A percentile compares a stretch with the other conserved stretches of the same genome.
Evolutionary conservation across 73 alveolate species (phyloP).

Genomic region (Tetrahymena malaccensis): DNA sequence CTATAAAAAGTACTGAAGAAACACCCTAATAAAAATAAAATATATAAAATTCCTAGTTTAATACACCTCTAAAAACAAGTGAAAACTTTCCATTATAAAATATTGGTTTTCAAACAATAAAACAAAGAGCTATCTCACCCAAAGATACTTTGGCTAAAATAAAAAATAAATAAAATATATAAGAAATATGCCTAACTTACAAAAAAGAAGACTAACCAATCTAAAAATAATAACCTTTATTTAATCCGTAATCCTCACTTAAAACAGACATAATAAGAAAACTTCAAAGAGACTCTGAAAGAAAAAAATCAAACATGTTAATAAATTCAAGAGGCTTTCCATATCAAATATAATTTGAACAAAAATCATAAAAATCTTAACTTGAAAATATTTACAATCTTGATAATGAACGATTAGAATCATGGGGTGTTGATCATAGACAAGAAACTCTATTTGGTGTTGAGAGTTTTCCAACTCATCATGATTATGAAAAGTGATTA

Average conservation of each 20-base stretch:
- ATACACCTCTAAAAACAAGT: background rate
- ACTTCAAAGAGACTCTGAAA: background rate
- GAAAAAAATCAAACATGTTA: background rate
- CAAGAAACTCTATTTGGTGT: background rate
- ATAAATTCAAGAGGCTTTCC: background rate
- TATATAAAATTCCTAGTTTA: background rate
- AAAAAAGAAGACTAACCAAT: background rate
- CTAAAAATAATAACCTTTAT: background rate
- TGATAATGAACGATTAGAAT: background rate
- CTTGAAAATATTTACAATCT: background rate
- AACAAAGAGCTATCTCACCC: background rate
- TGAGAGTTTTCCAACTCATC: background rate
- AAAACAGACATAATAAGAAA: background rate
- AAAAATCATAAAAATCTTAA: background rate
- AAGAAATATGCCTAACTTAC: background rate
- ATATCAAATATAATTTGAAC: background rate
- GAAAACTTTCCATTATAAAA: background rate
- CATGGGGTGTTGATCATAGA: background rate
- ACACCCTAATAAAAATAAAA: background rate
- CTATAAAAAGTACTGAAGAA: background rate
- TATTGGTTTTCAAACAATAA: background rate
- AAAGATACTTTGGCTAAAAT: background rate
- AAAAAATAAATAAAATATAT: background rate
- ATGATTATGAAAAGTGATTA: background rate
- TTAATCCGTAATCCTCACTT: background rate